Conservation (phyloP, 2,329 filamentous ascomycete genomes). For the Neofusicoccum laricinum region DNA sequence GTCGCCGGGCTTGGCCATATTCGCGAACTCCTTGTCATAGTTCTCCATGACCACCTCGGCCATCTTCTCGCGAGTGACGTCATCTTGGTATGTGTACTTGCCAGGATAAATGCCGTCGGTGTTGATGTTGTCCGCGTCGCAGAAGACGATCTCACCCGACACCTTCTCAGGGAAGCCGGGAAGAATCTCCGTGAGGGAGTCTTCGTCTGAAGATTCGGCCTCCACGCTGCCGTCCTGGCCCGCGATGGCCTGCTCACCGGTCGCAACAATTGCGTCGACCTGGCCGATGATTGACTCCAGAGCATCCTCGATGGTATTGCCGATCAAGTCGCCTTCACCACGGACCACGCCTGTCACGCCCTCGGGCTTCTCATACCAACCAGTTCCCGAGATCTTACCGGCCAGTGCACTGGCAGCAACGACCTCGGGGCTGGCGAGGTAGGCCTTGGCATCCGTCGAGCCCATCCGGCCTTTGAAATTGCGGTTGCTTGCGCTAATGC, state of each 20-base stretch:
- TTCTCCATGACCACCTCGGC: slow-evolving; percentile 90
- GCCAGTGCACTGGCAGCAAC: slow-evolving; percentile 84
- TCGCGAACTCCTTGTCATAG: slow-evolving; percentile 73
- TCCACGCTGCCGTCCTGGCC: slow-evolving; percentile 28
- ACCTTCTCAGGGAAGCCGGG: slow-evolving; percentile 85
- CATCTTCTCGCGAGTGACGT: slow-evolving; percentile 74
- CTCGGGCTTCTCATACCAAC: slow-evolving; percentile 71
- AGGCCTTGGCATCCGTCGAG: slow-evolving; percentile 72
- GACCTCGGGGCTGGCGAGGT: slow-evolving; percentile 84
- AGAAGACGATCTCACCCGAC: slow-evolving; percentile 82
- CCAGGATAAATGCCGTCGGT: slow-evolving; percentile 92
- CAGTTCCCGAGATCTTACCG: slow-evolving; percentile 72
- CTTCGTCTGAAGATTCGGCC: slow-evolving; percentile 27
- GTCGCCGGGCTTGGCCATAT: slow-evolving; percentile 65
- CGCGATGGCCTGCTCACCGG: slow-evolving; percentile 49
- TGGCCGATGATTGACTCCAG: slow-evolving; percentile 69
- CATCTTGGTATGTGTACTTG: slow-evolving; percentile 89
- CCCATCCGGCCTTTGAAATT: slow-evolving; percentile 95
- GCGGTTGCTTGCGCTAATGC: slow-evolving; percentile 78
- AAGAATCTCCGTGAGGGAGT: slow-evolving; percentile 64
- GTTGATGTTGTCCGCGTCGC: slow-evolving; percentile 81
- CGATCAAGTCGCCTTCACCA: slow-evolving; percentile 68
- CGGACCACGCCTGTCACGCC: slow-evolving; percentile 64
- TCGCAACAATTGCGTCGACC: slow-evolving; percentile 61
- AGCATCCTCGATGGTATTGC: slow-evolving; percentile 64